These are phyloP conservation scores for Digitaria exilis DNA, from an alignment of 202 grass and related monocot species.

Conservation along the genomic window DNA sequence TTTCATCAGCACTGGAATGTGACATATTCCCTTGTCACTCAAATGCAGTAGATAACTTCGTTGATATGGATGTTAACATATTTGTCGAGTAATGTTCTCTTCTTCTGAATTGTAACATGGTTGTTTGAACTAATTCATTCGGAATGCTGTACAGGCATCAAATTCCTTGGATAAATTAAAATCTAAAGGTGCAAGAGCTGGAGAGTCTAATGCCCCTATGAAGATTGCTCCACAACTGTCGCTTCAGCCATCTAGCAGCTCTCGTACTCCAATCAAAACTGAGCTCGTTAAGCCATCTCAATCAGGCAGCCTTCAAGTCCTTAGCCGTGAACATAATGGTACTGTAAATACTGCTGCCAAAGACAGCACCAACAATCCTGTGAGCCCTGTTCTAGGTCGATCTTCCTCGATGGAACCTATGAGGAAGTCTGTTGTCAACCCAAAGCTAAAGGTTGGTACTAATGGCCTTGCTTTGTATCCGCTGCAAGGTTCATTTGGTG, in stretches of 20 bases:
- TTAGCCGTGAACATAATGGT: conserved; percentile 72
- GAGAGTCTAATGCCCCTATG: conserved; percentile 41
- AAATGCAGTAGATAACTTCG: not conserved
- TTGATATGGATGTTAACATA: conserved; percentile 12
- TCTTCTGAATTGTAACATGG: not conserved
- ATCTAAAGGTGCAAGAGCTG: conserved; percentile 56
- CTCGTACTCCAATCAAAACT: conserved; percentile 51
- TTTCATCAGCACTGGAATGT: not conserved
- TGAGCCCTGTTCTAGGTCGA: conserved; percentile 44
- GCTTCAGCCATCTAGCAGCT: conserved; percentile 43
- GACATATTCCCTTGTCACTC: not conserved
- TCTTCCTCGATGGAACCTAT: conserved; percentile 52
- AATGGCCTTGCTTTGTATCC: conserved; percentile 43
- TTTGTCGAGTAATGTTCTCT: conserved; percentile 26
- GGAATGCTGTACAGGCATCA: conserved; percentile 40
- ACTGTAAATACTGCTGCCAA: conserved; percentile 49
- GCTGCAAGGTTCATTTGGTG: conserved; percentile 43
- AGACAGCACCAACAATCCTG: conserved; percentile 49
- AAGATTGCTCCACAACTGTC: conserved; percentile 49
- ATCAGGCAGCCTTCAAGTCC: conserved; percentile 69
- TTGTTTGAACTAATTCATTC: conserved; percentile 36
- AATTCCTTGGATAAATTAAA: conserved; percentile 68
- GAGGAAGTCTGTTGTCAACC: conserved; percentile 48
- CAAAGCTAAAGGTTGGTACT: conserved; percentile 43
- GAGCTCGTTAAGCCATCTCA: conserved; percentile 59